Percentiles rank a stretch among this genome's conserved stretches.
These are phyloP conservation scores for Ophiosphaerella korrae DNA, from an alignment of 2,329 filamentous ascomycete genomes.

Conservation along the genomic window DNA sequence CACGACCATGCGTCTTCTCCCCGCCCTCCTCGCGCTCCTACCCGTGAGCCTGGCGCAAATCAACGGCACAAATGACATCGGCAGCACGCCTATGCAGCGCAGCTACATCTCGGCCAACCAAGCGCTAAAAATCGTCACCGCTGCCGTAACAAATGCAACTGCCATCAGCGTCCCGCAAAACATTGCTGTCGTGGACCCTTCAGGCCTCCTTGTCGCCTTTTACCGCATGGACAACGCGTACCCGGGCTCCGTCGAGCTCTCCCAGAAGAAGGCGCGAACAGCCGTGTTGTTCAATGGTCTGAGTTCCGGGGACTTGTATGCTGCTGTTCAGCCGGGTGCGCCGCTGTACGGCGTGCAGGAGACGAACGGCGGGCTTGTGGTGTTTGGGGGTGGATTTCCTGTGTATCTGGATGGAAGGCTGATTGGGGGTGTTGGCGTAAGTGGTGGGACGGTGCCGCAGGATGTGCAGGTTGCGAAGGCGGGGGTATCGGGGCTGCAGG, in stretches of 20 bases:
- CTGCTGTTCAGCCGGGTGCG: slow-evolving; percentile 21
- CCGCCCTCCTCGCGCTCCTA: slow-evolving; percentile 12
- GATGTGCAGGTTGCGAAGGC: slow-evolving; percentile 33
- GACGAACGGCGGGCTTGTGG: slow-evolving; percentile 34
- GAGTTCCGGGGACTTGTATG: slow-evolving; percentile 16
- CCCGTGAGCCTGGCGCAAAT: slow-evolving; percentile 18
- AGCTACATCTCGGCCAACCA: slow-evolving; percentile 26
- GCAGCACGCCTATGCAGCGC: slow-evolving; percentile 24
- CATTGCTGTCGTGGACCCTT: slow-evolving; percentile 36
- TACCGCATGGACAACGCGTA: slow-evolving; percentile 37
- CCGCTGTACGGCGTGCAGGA: slow-evolving; percentile 29
- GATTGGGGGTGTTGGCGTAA: slow-evolving; percentile 37
- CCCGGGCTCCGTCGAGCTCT: slow-evolving; percentile 35
- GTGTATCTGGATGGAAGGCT: slow-evolving; percentile 28
- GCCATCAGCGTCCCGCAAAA: slow-evolving; percentile 31
- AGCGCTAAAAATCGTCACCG: slow-evolving; percentile 28
- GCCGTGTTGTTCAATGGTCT: slow-evolving; percentile 36
- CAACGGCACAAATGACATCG: slow-evolving; percentile 29
- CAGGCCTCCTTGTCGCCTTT: slow-evolving; percentile 35
- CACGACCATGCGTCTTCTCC: background rate
- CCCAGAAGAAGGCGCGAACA: slow-evolving; percentile 35
- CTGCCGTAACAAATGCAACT: slow-evolving; percentile 28
- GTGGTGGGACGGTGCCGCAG: slow-evolving; percentile 32
- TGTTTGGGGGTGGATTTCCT: slow-evolving; percentile 38
- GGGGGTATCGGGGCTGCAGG: slow-evolving; percentile 14